Conservation (phyloP, 2,329 filamentous ascomycete genomes). For the Colletotrichum navitas region DNA sequence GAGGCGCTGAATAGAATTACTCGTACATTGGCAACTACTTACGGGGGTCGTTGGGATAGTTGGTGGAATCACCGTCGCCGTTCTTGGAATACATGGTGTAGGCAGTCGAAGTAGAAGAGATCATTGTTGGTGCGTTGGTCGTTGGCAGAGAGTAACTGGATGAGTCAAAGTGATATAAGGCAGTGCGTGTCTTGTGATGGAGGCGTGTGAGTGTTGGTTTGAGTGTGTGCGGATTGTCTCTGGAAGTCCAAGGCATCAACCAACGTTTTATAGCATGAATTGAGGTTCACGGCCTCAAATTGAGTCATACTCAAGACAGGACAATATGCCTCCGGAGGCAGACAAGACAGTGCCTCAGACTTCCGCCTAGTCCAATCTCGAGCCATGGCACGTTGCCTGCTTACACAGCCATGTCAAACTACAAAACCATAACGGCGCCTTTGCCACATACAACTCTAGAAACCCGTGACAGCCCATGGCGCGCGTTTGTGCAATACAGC, state of each 20-base stretch:
- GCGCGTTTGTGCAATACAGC: constrained; percentile 5
- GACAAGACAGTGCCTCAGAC: constrained; percentile 12
- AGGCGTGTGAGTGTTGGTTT: background rate
- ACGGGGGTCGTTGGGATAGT: constrained; percentile 27
- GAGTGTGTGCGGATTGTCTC: constrained; percentile 1
- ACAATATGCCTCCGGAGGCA: constrained; percentile 12
- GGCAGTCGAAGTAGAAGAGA: background rate
- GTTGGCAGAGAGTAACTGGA: background rate
- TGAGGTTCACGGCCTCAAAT: background rate
- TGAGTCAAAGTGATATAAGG: background rate
- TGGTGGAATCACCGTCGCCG: background rate
- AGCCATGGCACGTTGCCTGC: background rate
- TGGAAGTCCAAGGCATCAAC: constrained; percentile 14
- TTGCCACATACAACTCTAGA: background rate
- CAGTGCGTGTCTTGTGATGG: background rate
- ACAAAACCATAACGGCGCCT: background rate
- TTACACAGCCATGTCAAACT: background rate
- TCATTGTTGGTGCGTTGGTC: background rate
- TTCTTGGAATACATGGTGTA: constrained; percentile 3
- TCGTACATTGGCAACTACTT: background rate
- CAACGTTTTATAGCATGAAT: background rate
- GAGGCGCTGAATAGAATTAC: background rate
- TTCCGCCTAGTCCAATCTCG: background rate
- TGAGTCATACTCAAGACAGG: constrained; percentile 16
- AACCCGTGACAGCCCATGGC: background rate